Conservation (phyloP, 495 filamentous ascomycete genomes). For the Penicillium herquei region DNA sequence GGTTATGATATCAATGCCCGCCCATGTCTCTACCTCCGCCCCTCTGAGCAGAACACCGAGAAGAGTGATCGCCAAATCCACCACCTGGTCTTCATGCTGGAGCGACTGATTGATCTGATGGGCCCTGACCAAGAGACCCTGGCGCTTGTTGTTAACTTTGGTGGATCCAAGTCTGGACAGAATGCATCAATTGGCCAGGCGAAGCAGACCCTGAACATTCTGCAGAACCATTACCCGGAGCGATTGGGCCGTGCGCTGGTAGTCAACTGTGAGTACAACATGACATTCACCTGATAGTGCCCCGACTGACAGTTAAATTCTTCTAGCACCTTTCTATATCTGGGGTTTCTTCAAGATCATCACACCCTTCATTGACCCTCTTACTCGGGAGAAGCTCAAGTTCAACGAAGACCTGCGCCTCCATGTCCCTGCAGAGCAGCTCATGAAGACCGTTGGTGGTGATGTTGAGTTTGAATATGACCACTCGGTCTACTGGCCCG, state of each 20-base stretch:
- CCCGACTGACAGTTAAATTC: constrained; percentile 5
- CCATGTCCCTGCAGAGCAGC: constrained; percentile 73
- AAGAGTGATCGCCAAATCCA: constrained; percentile 86
- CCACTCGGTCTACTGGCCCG: constrained; percentile 85
- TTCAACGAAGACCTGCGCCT: constrained; percentile 85
- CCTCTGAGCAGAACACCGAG: constrained; percentile 88
- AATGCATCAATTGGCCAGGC: constrained; percentile 73
- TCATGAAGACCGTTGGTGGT: constrained; percentile 61
- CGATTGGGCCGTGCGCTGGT: constrained; percentile 84
- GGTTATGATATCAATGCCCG: constrained; percentile 83
- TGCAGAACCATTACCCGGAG: constrained; percentile 95
- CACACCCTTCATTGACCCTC: constrained; percentile 91
- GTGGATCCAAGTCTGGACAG: constrained; percentile 71
- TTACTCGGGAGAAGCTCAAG: constrained; percentile 86
- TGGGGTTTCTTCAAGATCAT: constrained; percentile 92
- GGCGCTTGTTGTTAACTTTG: constrained; percentile 85
- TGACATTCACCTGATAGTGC: background rate
- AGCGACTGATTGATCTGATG: constrained; percentile 85
- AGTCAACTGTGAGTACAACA: constrained; percentile 65
- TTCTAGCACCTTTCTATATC: constrained; percentile 79
- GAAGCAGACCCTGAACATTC: constrained; percentile 75
- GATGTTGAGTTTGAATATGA: constrained; percentile 80
- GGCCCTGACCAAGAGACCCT: constrained; percentile 80
- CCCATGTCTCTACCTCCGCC: constrained; percentile 85
- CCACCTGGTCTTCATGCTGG: constrained; percentile 93